Conservation (phyloP, 139 green algal species). For the Coelastrella sp. region DNA sequence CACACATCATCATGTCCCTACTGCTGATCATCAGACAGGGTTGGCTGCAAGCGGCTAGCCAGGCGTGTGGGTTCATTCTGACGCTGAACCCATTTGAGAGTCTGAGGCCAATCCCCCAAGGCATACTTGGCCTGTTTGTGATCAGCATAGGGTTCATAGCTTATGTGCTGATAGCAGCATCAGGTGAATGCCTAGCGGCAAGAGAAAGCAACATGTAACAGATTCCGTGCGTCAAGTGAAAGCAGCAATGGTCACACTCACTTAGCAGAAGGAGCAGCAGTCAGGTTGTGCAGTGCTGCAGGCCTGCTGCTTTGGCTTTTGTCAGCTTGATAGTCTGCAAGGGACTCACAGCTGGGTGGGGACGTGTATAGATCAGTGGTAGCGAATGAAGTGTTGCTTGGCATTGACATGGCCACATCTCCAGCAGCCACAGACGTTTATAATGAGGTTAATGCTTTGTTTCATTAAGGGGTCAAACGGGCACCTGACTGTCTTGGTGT, state of each 20-base stretch:
- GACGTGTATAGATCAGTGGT: no score
- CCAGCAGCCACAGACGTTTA: no score
- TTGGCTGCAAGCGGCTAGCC: slow-evolving; percentile 47
- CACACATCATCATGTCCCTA: slow-evolving; percentile 46
- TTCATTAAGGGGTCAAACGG: not conserved
- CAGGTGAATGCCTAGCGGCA: slow-evolving; percentile 5
- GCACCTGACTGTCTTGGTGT: not conserved
- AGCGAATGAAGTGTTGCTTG: no score
- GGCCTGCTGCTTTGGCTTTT: not conserved
- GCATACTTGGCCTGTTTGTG: slow-evolving; percentile 41
- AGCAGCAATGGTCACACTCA: not conserved
- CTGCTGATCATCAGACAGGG: slow-evolving; percentile 49
- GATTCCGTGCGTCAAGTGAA: not conserved
- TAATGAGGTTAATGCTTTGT: no score
- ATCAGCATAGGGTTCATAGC: slow-evolving; percentile 43
- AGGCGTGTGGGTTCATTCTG: slow-evolving; percentile 47
- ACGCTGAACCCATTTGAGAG: slow-evolving; percentile 51
- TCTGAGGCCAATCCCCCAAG: slow-evolving; percentile 41
- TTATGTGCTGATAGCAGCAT: slow-evolving; percentile 49
- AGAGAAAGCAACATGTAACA: not conserved
- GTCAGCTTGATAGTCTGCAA: not conserved
- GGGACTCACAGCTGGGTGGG: no score
- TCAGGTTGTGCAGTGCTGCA: no score
- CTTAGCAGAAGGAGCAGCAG: not conserved
- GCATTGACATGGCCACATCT: no score